Percentiles rank a stretch among this genome's conserved stretches.
Evolutionary conservation across 2,329 filamentous ascomycete species (phyloP).

Genomic region (Fusarium metavorans): DNA sequence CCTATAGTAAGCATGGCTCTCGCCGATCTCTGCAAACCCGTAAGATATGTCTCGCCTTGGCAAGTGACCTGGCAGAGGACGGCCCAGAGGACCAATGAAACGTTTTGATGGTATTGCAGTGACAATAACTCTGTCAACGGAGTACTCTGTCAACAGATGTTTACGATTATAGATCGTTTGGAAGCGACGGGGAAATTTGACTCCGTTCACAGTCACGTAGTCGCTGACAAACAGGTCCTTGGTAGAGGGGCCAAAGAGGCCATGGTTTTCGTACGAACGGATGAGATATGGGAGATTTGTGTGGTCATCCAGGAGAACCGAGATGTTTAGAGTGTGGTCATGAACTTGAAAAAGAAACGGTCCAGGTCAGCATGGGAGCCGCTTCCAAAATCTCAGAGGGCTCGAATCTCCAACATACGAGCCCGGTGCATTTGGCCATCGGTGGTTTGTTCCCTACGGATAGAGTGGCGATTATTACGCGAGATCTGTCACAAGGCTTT

Average conservation of each 20-base stretch:
- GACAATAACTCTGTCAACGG: not conserved
- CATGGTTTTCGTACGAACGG: not conserved
- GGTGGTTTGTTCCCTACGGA: not conserved
- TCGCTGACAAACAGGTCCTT: not conserved
- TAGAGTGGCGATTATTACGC: not conserved
- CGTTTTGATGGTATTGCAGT: not conserved
- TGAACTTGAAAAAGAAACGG: not conserved
- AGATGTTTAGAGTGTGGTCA: not conserved
- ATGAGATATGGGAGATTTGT: not conserved
- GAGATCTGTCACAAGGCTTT: not conserved
- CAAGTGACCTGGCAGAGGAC: not conserved
- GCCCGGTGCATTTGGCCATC: not conserved
- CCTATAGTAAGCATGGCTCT: not conserved
- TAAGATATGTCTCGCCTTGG: not conserved
- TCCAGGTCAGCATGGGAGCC: not conserved
- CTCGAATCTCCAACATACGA: not conserved
- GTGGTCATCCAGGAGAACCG: not conserved
- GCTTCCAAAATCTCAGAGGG: not conserved
- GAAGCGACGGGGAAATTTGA: not conserved
- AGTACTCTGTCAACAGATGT: not conserved
- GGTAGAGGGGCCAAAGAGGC: not conserved
- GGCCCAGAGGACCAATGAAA: not conserved
- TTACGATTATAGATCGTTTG: not conserved
- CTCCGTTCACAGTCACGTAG: not conserved
- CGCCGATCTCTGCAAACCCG: not conserved